Base-by-base conservation (phyloP, 2,329 filamentous ascomycete species). In the Eutypa lata region DNA sequence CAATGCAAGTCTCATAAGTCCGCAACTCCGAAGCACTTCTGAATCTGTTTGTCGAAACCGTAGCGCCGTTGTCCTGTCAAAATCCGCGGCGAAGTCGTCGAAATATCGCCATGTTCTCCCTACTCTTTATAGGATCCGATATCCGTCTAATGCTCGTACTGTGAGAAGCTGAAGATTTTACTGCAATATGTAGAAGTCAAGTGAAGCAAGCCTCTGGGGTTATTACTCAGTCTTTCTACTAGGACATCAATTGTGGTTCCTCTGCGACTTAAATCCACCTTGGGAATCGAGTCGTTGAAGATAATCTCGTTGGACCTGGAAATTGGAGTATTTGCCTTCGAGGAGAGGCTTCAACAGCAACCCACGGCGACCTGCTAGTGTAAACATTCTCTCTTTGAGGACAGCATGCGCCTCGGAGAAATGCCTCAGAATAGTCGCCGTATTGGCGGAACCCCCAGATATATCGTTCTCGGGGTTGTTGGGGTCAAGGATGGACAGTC, bases 401-500 rank as follows among this genome's bases (percentile, higher is more conserved):
- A 68, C 68, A 10, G 75, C 64, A 64, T 85, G 81, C 0, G 89
- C 89, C 2, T 84, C 73, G 1, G 80, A 74, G 68, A 99, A 97
- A 13, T 79, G 77, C n/a, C 76, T 67, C 58, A 90, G 75, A 47
- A 97, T 89, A 8, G 81, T 75, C 0, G 71, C 59, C 7, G 88
- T 89, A 59, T 90, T 88, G 45, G 77, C 80, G 0, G 91, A 94
- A 10, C 92, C 92, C 10, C 91, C 91, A 0, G 94, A 87, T 24
- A 99, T 94, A 65, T 99, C 94, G 68, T 97, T 97, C 24, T 79
- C 74, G 0, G 82, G 69, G 53, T 90, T 89, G 69, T 97, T 96
- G 0, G 94, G 94, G 65, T 99, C 94, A 53, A 96, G 88, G 62
- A 99, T 96, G 8, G 88, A 89, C 2, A 99, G 77, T 1, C 91